Conservation (phyloP, 352 stramenopile species). For the Phytophthora megakarya region DNA sequence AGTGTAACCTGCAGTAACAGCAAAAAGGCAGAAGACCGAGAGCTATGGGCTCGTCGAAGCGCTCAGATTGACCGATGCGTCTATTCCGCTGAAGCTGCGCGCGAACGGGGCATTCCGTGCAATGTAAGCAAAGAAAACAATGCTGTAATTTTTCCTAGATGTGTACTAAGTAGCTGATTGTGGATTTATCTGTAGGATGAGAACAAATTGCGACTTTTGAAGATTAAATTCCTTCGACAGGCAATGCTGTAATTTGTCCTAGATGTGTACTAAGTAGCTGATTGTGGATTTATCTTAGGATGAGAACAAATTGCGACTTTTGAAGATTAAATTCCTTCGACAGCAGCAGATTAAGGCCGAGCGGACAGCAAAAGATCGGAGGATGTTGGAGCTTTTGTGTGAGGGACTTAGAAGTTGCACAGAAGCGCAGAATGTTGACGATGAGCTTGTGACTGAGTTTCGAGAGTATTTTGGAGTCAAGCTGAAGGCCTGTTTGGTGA, state of each 20-base stretch:
- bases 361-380: conserved; percentile 36
- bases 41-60: conserved; percentile 60
- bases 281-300: conserved; percentile 11
- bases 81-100: conserved; percentile 25
- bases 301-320: conserved; percentile 50
- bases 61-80: conserved; percentile 54
- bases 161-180: background rate
- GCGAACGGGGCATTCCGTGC: conserved; percentile 21
- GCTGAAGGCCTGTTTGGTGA: conserved; percentile 54
- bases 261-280: background rate
- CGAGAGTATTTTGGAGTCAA: conserved; percentile 58
- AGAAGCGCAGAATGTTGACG: conserved; percentile 17
- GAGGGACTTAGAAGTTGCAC: conserved; percentile 44
- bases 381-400: conserved; percentile 53
- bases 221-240: conserved; percentile 59
- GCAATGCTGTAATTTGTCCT: too few relatives aligned
- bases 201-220: conserved; percentile 53
- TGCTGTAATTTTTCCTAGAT: too few relatives aligned
- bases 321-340: conserved; percentile 64
- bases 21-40: conserved; percentile 45
- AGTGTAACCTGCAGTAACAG: conserved; percentile 46
- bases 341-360: conserved; percentile 54
- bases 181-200: conserved; percentile 26
- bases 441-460: conserved; percentile 23
- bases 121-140: conserved; percentile 20